These are phyloP conservation scores for Puccinellia tenuiflora DNA, from an alignment of 176 grass and related monocot genomes.

Conservation along the genomic window DNA sequence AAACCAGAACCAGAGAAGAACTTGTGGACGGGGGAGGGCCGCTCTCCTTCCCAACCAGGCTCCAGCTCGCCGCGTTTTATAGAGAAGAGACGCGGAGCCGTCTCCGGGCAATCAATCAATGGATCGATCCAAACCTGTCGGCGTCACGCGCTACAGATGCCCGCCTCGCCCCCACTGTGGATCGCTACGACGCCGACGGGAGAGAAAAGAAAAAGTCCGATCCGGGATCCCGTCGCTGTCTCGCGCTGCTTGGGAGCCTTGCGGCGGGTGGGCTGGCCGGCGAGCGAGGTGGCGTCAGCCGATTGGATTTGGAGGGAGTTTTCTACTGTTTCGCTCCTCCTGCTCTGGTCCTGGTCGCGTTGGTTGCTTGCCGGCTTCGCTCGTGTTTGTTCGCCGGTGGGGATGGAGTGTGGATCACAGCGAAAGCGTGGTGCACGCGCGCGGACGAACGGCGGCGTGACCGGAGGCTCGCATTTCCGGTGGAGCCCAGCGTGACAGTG, in stretches of 20 bases:
- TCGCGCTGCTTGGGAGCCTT: slow-evolving; percentile 11
- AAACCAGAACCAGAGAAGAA: not conserved
- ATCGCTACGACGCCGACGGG: slow-evolving; percentile 17
- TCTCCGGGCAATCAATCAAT: not conserved
- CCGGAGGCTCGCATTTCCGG: not conserved
- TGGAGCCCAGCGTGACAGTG: not conserved
- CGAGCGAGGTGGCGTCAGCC: not conserved
- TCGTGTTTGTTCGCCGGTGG: not conserved
- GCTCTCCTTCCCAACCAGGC: slow-evolving; percentile 1
- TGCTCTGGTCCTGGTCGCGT: not conserved
- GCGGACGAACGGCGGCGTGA: not conserved
- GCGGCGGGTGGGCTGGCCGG: not conserved
- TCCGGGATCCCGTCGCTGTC: not conserved
- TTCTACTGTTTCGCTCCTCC: not conserved
- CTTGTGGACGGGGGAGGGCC: not conserved
- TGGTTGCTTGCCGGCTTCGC: not conserved
- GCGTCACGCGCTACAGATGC: slow-evolving; percentile 18
- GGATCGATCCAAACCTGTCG: slow-evolving; percentile 5
- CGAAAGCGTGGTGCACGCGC: not conserved
- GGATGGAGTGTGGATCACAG: not conserved
- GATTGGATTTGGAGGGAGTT: not conserved
- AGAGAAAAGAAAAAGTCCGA: not conserved
- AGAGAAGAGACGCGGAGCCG: not conserved
- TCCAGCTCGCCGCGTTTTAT: slow-evolving; percentile 23
- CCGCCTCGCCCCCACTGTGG: not conserved